Conservation (phyloP, 2,329 filamentous ascomycete genomes). For the Fusarium redolens region DNA sequence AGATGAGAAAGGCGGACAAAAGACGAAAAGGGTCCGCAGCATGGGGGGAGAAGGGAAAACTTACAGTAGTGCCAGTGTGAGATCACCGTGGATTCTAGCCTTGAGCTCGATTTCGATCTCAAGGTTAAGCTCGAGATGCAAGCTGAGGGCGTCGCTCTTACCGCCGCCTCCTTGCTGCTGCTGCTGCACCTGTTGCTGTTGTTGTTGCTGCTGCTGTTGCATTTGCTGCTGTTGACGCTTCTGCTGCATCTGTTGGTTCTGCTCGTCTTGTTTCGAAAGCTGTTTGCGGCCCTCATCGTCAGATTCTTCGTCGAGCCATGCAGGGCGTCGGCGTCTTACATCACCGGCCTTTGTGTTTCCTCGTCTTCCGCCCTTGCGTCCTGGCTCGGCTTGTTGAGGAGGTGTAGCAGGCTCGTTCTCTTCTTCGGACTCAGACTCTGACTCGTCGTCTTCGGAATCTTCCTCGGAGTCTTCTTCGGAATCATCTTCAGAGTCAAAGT, state of each 20-base stretch:
- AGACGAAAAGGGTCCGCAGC: conserved; percentile 1
- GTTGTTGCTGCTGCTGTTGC: conserved; percentile 33
- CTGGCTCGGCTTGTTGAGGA: conserved; percentile 28
- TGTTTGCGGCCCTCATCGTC: conserved; percentile 34
- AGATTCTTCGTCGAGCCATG: conserved; percentile 43
- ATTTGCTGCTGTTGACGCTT: conserved; percentile 28
- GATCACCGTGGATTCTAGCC: conserved; percentile 85
- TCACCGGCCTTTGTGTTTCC: conserved; percentile 21
- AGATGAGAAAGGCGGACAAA: conserved; percentile 27
- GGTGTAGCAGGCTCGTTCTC: conserved; percentile 44
- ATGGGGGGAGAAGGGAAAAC: conserved; percentile 27
- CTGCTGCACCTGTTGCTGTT: conserved; percentile 34
- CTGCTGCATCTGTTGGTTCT: conserved; percentile 13
- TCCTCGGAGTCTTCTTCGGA: conserved; percentile 29
- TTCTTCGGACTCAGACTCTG: conserved; percentile 39
- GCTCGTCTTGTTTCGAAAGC: neutral
- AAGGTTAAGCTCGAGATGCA: conserved; percentile 82
- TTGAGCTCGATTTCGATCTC: conserved; percentile 88
- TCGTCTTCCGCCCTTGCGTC: conserved; percentile 6
- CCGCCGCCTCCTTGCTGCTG: conserved; percentile 34
- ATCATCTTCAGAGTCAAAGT: conserved; percentile 35
- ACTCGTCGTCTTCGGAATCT: conserved; percentile 36
- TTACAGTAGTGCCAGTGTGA: conserved; percentile 78
- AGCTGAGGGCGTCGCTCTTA: conserved; percentile 61
- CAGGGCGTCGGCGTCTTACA: conserved; percentile 30